Conservation (phyloP, 1,139 yeast species). For the Suhomyces coccinellae region DNA sequence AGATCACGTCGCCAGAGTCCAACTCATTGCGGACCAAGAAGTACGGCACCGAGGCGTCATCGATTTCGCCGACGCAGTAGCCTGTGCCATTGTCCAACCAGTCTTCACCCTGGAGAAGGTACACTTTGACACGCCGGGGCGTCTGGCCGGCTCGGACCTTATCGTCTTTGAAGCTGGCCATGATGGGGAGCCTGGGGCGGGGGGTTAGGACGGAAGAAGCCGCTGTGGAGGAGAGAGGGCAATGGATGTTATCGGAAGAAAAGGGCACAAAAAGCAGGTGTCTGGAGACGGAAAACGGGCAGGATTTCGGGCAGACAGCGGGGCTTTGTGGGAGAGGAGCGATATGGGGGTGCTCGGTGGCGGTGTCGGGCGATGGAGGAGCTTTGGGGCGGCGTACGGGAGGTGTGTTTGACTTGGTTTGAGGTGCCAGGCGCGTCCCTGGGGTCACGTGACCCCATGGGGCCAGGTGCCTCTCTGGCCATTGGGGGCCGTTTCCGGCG, state of each 20-base stretch:
- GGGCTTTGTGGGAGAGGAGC: too few species aligned
- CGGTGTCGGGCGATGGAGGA: background rate
- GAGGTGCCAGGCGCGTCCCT: too few species aligned
- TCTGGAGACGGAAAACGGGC: background rate
- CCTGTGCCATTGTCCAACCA: conserved; percentile 98
- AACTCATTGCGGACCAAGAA: conserved; percentile 75
- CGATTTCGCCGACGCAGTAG: conserved; percentile 72
- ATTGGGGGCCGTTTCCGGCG: too few species aligned
- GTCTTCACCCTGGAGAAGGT: conserved; percentile 72
- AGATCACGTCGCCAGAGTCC: conserved; percentile 56
- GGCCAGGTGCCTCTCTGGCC: too few species aligned
- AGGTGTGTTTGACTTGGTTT: too few species aligned
- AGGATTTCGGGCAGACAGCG: too few species aligned
- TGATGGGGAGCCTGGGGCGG: background rate
- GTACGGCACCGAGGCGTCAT: conserved; percentile 49
- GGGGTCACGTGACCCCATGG: too few species aligned
- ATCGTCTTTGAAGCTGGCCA: conserved; percentile 5
- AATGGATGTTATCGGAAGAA: background rate
- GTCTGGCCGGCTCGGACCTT: conserved; percentile 14
- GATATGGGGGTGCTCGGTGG: background rate
- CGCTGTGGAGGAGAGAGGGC: background rate
- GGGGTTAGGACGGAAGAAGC: background rate
- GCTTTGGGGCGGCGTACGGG: background rate
- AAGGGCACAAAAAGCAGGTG: background rate
- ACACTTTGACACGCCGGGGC: conserved; percentile 86